Evolutionary conservation across 108 stramenopile genomes (phyloP), one percentile per base, ranked within the genome.

Genomic region (Fistulifera solaris): DNA sequence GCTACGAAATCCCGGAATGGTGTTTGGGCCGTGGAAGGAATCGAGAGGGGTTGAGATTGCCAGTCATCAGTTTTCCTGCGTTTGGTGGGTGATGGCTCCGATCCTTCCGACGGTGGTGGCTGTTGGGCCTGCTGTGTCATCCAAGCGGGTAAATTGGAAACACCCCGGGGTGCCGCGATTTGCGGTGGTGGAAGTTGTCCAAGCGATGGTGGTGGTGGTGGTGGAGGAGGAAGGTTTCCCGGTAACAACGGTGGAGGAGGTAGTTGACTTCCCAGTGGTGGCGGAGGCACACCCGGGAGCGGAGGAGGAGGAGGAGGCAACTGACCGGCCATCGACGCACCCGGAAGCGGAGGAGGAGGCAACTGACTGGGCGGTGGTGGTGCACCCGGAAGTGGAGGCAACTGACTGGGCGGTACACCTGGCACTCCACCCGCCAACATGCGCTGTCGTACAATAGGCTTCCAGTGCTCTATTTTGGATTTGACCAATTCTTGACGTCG

Each of bases 121-220:
- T 25, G 48, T n/a, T 23, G 38, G 28, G 35, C 26, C 61, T 13
- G 39, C 48, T 18, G 57, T 18, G 82, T 81, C 89, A 90, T 86
- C 85, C 83, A 90, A 6, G 83, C 82, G 6, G 85, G 84, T 27
- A 81, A 67, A 66, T 89, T 89, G 50, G 83, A 85, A 28, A 75
- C 80, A 24, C 81, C 83, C 1, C 85, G 77, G 14, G 72, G 81
- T 39, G 56, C 67, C 38, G 59, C 50, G 7, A 41, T 35, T 27
- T 41, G 11, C 49, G n/a, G 53, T 18, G 12, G 51, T 15, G 13
- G 48, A 11, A 53, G 15, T 38, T 2, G 7, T 22, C 13, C 16
- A 31, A 14, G 26, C 8, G 8, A 35, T 8, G 31, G 31, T 35
- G 31, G 31, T 8, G 31, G 23, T n/a, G 18, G n/a, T n/a, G n/a